A percentile compares a stretch with the other conserved stretches of the same genome.
Evolutionary conservation across 2,329 filamentous ascomycete genomes (phyloP).

Genomic region (Aspergillus sp.): DNA sequence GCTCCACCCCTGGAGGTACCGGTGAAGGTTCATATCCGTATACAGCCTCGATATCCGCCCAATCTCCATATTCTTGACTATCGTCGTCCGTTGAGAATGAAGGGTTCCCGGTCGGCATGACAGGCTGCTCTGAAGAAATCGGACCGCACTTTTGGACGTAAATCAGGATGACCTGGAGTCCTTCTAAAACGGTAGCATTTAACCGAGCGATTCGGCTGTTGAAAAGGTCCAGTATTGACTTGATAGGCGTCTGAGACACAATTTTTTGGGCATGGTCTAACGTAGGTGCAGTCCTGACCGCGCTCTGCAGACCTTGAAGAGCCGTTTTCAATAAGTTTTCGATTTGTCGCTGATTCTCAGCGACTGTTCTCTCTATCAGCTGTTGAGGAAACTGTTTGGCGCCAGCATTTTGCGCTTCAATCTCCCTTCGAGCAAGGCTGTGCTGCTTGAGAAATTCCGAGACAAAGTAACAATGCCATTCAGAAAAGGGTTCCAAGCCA

Average conservation of each 20-base stretch:
- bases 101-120: slow-evolving; percentile 17
- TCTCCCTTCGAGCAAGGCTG: slow-evolving; percentile 56
- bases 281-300: slow-evolving; percentile 44
- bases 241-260: slow-evolving; percentile 45
- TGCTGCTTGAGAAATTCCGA: slow-evolving; percentile 56
- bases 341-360: slow-evolving; percentile 58
- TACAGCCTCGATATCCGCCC: slow-evolving; percentile 53
- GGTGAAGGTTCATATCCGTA: slow-evolving; percentile 31
- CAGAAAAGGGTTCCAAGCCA: slow-evolving; percentile 49
- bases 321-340: slow-evolving; percentile 55
- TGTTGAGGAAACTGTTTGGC: slow-evolving; percentile 44
- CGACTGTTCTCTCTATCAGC: slow-evolving; percentile 53
- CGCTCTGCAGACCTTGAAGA: slow-evolving; percentile 51
- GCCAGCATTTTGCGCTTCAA: slow-evolving; percentile 52
- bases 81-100: slow-evolving; percentile 52
- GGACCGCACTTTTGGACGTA: slow-evolving; percentile 38
- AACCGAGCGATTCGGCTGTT: slow-evolving; percentile 48
- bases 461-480: slow-evolving; percentile 57
- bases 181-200: slow-evolving; percentile 49
- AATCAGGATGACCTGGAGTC: slow-evolving; percentile 48
- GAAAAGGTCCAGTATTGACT: slow-evolving; percentile 53
- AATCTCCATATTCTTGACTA: slow-evolving; percentile 65
- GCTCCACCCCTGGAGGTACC: slow-evolving; percentile 25
- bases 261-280: slow-evolving; percentile 44
- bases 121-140: slow-evolving; percentile 16